Conservation (phyloP, 2,329 filamentous ascomycete genomes). For the Aspergillus transmontanensis region DNA sequence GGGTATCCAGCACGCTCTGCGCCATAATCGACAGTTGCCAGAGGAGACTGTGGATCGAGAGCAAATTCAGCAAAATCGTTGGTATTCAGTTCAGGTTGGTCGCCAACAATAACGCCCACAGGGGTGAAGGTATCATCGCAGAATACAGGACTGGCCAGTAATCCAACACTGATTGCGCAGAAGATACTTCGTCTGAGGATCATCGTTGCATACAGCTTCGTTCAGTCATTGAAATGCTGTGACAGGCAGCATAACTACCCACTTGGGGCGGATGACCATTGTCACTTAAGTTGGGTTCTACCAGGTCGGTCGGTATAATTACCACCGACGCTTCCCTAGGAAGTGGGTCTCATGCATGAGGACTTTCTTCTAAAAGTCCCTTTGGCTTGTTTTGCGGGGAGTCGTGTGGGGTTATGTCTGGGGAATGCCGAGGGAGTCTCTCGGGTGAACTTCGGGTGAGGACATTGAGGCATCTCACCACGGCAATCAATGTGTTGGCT, state of each 20-base stretch:
- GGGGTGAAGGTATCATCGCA: background rate
- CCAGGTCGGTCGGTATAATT: background rate
- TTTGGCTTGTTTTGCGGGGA: background rate
- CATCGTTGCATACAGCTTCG: background rate
- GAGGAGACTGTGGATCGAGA: background rate
- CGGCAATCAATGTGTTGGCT: background rate
- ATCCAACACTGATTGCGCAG: background rate
- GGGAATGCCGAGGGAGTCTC: background rate
- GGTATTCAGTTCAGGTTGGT: background rate
- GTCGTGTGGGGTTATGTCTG: background rate
- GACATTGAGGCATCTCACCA: background rate
- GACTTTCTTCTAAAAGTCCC: background rate
- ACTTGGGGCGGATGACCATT: background rate
- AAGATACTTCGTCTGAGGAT: background rate
- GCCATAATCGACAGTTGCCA: background rate
- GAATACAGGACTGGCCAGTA: background rate
- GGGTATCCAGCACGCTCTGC: background rate
- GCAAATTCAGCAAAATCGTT: background rate
- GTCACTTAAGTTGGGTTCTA: background rate
- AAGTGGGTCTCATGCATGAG: background rate
- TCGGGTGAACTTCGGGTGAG: background rate
- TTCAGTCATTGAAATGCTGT: background rate
- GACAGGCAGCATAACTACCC: background rate
- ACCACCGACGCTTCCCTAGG: background rate
- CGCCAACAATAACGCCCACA: background rate